phyloP scores from a whole-genome alignment of 176 grass and related monocot genomes.

The Ensete glaucum region DNA sequence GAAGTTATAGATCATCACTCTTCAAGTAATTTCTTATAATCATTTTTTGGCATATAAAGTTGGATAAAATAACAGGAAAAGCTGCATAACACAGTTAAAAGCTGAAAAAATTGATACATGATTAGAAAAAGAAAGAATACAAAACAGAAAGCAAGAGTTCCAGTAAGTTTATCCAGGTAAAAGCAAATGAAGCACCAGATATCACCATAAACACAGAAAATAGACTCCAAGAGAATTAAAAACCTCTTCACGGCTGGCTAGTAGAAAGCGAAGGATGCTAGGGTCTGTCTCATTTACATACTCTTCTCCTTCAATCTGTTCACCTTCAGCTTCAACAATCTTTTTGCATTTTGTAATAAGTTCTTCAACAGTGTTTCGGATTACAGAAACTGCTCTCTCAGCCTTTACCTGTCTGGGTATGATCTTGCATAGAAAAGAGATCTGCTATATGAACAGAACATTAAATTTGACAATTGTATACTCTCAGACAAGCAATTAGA shows the following conservation, averaged over 20 bases:
- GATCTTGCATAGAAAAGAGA: slow-evolving; percentile 76
- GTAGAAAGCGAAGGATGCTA: slow-evolving; percentile 86
- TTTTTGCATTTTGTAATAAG: slow-evolving; percentile 80
- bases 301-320: slow-evolving; percentile 82
- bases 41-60: too few species aligned
- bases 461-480: not conserved
- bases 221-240: slow-evolving; percentile 21
- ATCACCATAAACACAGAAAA: not conserved
- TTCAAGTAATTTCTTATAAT: too few species aligned
- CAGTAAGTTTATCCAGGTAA: not conserved
- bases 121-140: not conserved
- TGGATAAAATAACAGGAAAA: too few species aligned
- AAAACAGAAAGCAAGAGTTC: not conserved
- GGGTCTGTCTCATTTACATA: slow-evolving; percentile 97
- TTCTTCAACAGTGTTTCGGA: slow-evolving; percentile 75
- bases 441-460: slow-evolving; percentile 33
- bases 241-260: slow-evolving; percentile 94
- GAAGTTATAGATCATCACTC: too few species aligned
- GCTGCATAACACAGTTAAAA: too few species aligned
- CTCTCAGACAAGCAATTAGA: not conserved
- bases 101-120: too few species aligned
- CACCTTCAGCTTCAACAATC: slow-evolving; percentile 95
- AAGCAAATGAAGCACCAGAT: not conserved
- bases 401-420: slow-evolving; percentile 94
- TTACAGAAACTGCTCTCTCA: slow-evolving; percentile 63